Evolutionary conservation across 768 basidiomycete genomes (phyloP).

Genomic region (Lyophyllum decastes): DNA sequence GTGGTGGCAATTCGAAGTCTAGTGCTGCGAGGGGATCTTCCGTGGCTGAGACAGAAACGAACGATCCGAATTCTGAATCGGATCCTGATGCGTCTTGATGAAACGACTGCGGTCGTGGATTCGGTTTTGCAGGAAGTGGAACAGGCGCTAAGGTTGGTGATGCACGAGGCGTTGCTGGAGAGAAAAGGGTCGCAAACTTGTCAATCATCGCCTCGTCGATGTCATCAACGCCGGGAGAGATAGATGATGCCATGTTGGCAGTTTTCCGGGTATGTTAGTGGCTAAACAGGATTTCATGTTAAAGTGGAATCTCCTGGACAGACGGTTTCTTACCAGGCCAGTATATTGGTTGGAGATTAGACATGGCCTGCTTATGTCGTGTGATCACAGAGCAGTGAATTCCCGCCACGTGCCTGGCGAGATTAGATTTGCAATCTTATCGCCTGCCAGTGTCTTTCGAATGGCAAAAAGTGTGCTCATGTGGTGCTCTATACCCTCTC

Average conservation of each 20-base stretch:
- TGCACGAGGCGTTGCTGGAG: conserved; percentile 33
- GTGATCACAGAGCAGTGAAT: too few relatives aligned
- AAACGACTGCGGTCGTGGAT: conserved; percentile 2
- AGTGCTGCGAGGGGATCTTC: conserved; percentile 44
- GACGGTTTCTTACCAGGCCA: too few relatives aligned
- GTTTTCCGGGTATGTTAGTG: not conserved
- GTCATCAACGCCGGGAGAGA: not conserved
- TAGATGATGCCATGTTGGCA: not conserved
- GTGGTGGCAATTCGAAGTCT: not conserved
- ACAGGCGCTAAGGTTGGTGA: conserved; percentile 18
- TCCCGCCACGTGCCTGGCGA: too few relatives aligned
- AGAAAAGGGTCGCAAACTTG: conserved; percentile 39
- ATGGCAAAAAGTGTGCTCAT: too few relatives aligned
- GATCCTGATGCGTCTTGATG: conserved; percentile 10
- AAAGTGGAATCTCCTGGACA: too few relatives aligned
- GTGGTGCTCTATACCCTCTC: too few relatives aligned
- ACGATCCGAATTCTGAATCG: conserved; percentile 57
- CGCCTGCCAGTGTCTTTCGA: too few relatives aligned
- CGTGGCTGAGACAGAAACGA: conserved; percentile 51
- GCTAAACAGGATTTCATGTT: too few relatives aligned
- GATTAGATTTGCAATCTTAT: too few relatives aligned
- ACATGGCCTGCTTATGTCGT: too few relatives aligned
- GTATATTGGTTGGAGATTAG: too few relatives aligned
- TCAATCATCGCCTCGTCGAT: conserved; percentile 29
- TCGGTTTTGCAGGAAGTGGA: not conserved